Evolutionary conservation across 108 stramenopile species (phyloP), one percentile per base, ranked within the genome.

Genomic region (Conticribra weissflogii): DNA sequence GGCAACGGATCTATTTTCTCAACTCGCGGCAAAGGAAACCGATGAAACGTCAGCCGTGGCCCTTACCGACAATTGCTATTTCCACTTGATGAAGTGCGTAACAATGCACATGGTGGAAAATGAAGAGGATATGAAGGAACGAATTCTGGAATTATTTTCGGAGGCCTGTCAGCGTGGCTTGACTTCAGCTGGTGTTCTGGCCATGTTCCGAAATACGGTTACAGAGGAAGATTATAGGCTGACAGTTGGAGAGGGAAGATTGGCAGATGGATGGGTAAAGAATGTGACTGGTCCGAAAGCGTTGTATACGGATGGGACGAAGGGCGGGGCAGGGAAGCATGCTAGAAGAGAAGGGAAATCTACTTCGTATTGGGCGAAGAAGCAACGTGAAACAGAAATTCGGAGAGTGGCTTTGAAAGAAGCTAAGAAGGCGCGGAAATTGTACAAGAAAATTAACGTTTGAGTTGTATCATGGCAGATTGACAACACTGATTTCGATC

Each of bases 271-370:
- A 60, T 82, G 81, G 81, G 68, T 82, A 23, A 59, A 56, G n/a
- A 82, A 82, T 69, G 78, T 82, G 18, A 76, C 57, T 29, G 29
- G 60, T 31, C 76, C 71, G 45, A 60, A 53, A 61, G 76, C 68
- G 4, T 59, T 78, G 51, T 82, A 82, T 47, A 82, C 81, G 2
- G 81, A 82, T 51, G 78, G 77, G 3, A 74, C 72, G 32, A 74
- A 55, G 32, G 72, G 76, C 7, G 81, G 81, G 16, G 71, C 48
- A 14, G 73, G 61, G 0, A 82, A 82, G 62, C 60, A 82, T 59
- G 81, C 81, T 25, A 66, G 72, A 22, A 33, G 81, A 29, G 68
- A 74, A 22, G 81, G 81, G 0, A 82, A 82, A 66, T 74, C 72
- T 8, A 79, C 77, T 21, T 82, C 81, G 14, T 48, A 63, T 52